Evolutionary conservation across 2,329 filamentous ascomycete genomes (phyloP).

Genomic region (Fusarium transvaalense): DNA sequence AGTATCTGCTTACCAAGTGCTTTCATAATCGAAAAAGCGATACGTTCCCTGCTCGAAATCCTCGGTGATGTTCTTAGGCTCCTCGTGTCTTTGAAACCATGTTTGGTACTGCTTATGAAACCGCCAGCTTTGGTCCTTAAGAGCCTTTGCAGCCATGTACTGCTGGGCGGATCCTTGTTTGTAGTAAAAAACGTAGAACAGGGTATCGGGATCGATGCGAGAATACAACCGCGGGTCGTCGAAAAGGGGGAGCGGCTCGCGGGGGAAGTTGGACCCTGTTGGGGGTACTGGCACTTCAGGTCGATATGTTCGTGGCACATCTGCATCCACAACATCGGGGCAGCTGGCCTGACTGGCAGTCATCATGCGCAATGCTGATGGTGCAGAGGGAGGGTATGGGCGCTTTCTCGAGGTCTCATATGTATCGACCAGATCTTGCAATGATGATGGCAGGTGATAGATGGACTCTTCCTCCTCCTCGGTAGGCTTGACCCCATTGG

Average conservation of each 20-base stretch:
- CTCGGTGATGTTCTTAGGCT: constrained; percentile 98
- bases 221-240: constrained; percentile 90
- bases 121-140: constrained; percentile 98
- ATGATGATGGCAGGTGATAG: constrained; percentile 88
- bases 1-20: constrained; percentile 82
- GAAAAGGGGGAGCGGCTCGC: constrained; percentile 91
- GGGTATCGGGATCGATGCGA: constrained; percentile 91
- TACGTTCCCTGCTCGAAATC: constrained; percentile 99
- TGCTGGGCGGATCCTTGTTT: constrained; percentile 96
- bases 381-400: constrained; percentile 70
- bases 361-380: constrained; percentile 79
- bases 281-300: constrained; percentile 82
- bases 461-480: constrained; percentile 79
- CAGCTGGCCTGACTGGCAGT: constrained; percentile 78
- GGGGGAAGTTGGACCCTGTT: constrained; percentile 86
- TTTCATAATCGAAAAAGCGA: constrained; percentile 99
- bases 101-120: constrained; percentile 99
- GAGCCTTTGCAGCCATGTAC: constrained; percentile 92
- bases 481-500: constrained; percentile 64
- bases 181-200: constrained; percentile 99
- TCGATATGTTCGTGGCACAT: constrained; percentile 85
- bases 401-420: constrained; percentile 87
- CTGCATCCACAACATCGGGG: constrained; percentile 82
- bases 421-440: constrained; percentile 91
- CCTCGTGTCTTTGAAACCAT: constrained; percentile 98